These are phyloP conservation scores for Acanthamoeba royreba DNA, from an alignment of 208 protist genomes.

Conservation along the genomic window DNA sequence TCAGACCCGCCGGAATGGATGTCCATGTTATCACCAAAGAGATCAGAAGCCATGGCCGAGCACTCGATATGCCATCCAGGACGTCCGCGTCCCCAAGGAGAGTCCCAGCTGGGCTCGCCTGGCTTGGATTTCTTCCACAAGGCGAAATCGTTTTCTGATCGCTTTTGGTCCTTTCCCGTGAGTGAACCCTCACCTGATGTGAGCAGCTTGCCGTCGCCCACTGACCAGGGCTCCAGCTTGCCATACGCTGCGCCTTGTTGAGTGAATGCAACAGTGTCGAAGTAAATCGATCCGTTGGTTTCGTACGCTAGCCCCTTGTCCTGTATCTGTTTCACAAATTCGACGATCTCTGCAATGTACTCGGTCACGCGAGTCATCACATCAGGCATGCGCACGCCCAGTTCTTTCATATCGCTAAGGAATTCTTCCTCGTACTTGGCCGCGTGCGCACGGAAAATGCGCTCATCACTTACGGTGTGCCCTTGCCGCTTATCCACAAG, in stretches of 20 bases:
- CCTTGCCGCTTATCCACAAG: conserved; percentile 83
- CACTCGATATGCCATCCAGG: conserved; percentile 99
- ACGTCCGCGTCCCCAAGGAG: conserved; percentile 88
- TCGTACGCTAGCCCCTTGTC: conserved; percentile 95
- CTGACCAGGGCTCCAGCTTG: conserved; percentile 85
- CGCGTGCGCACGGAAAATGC: conserved; percentile 85
- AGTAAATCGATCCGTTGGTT: conserved; percentile 93
- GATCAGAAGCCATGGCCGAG: conserved; percentile 94
- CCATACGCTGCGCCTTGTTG: conserved; percentile 87
- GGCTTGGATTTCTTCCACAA: conserved; percentile 96
- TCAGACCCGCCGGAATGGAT: conserved; percentile 97
- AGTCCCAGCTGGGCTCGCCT: conserved; percentile 93
- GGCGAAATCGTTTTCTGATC: conserved; percentile 92
- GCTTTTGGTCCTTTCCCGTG: conserved; percentile 84
- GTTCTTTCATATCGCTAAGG: conserved; percentile 88
- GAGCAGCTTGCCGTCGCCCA: conserved; percentile 70
- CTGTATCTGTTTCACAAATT: conserved; percentile 87
- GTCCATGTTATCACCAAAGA: conserved; percentile 92
- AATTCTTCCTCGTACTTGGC: conserved; percentile 89
- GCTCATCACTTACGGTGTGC: conserved; percentile 76
- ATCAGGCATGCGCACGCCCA: conserved; percentile 86
- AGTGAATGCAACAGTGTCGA: conserved; percentile 83
- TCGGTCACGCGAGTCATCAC: conserved; percentile 96
- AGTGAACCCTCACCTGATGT: conserved; percentile 85
- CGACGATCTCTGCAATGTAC: conserved; percentile 95